Percentiles rank a stretch among this genome's conserved stretches.
Conservation (phyloP, 1,139 yeast genomes). For the Kodamaea arcana region DNA sequence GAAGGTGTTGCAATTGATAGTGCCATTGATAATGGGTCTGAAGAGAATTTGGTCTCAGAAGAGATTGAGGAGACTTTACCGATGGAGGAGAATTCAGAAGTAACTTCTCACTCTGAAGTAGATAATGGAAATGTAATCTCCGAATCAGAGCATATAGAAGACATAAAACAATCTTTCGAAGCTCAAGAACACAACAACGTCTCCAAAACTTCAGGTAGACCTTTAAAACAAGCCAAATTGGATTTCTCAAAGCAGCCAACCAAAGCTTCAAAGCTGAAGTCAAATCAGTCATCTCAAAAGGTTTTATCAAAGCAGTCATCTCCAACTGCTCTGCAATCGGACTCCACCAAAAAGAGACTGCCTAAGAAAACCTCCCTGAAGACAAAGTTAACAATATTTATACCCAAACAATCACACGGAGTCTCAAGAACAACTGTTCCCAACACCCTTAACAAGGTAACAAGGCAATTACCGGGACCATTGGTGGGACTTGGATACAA, state of each 20-base stretch:
- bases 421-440: conserved; percentile 30
- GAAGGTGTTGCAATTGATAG: not conserved
- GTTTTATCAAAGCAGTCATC: conserved; percentile 1
- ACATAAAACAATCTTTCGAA: not conserved
- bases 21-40: not conserved
- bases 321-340: too few relatives aligned
- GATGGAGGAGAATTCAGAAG: not conserved
- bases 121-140: not conserved
- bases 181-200: not conserved
- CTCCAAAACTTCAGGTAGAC: not conserved
- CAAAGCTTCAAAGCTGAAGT: conserved; percentile 1
- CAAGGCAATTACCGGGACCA: conserved; percentile 42
- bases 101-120: not conserved
- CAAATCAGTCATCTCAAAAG: conserved; percentile 1
- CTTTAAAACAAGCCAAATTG: conserved; percentile 1
- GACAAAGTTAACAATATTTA: conserved; percentile 11
- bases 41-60: not conserved
- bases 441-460: conserved; percentile 24
- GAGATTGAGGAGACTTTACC: not conserved
- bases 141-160: not conserved
- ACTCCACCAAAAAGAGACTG: conserved; percentile 3
- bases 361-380: not conserved
- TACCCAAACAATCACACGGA: not conserved
- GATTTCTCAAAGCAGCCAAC: conserved; percentile 1
- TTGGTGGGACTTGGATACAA: conserved; percentile 34